Conservation (phyloP, 208 protist genomes). For the Crithidia mellificae region DNA sequence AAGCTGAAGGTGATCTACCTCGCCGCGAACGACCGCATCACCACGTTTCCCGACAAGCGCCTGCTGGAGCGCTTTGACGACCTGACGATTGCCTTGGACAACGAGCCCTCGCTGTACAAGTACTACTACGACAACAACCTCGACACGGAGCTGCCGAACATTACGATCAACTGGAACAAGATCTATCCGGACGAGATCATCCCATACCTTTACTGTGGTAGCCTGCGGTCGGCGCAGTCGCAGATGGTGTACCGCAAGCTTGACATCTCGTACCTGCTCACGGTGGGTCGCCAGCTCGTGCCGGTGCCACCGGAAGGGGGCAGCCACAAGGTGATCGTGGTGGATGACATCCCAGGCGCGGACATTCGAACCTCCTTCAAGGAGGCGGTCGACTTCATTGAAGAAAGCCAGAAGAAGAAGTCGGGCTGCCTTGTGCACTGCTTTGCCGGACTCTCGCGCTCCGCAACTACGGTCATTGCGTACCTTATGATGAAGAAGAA, state of each 20-base stretch:
- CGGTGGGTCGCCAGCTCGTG: constrained; percentile 74
- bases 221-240: constrained; percentile 82
- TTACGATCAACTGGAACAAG: constrained; percentile 90
- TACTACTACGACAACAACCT: constrained; percentile 60
- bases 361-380: constrained; percentile 78
- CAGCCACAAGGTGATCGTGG: constrained; percentile 65
- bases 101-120: constrained; percentile 78
- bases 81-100: constrained; percentile 82
- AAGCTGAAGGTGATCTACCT: constrained; percentile 74
- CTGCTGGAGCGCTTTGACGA: constrained; percentile 49
- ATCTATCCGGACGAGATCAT: constrained; percentile 90
- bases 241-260: constrained; percentile 87
- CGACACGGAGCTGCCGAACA: constrained; percentile 61
- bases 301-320: constrained; percentile 71
- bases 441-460: constrained; percentile 90
- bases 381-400: constrained; percentile 78
- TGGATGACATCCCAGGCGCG: constrained; percentile 87
- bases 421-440: constrained; percentile 86
- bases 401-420: constrained; percentile 57
- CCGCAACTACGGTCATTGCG: constrained; percentile 85
- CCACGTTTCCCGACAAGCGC: constrained; percentile 43
- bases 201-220: constrained; percentile 79
- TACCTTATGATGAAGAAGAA: constrained; percentile 84
- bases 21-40: constrained; percentile 73
- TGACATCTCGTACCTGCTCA: constrained; percentile 80